Percentiles rank a stretch among this genome's conserved stretches.
Evolutionary conservation across 108 stramenopile species (phyloP).

Genomic region (Nitzschia putrida): DNA sequence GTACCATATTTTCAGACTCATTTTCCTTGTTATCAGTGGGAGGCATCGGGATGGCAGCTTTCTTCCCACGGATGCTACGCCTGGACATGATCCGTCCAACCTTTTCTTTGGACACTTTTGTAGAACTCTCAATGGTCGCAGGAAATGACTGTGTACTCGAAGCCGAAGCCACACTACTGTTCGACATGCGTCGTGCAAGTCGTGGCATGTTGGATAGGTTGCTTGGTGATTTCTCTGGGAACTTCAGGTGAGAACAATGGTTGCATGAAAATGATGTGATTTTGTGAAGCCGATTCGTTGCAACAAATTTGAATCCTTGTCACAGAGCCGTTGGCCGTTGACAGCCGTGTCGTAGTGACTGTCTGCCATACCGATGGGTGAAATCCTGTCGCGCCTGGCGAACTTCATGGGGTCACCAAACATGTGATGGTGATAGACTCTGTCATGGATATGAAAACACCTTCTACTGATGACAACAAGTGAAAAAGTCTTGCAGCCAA

Average conservation of each 20-base stretch:
- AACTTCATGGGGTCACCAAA: too few relatives aligned
- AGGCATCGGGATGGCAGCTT: neutral
- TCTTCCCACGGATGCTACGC: neutral
- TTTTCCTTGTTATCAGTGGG: conserved; percentile 18
- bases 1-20: conserved; percentile 1
- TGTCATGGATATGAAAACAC: too few relatives aligned
- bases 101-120: conserved; percentile 12
- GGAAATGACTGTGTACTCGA: conserved; percentile 11
- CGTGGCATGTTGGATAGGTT: conserved; percentile 2
- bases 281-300: too few relatives aligned
- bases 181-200: conserved; percentile 16
- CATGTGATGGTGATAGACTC: too few relatives aligned
- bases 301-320: too few relatives aligned
- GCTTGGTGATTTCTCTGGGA: neutral
- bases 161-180: conserved; percentile 17
- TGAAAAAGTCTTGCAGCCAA: too few relatives aligned
- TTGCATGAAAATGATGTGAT: neutral
- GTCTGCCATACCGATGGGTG: too few relatives aligned
- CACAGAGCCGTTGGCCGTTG: too few relatives aligned
- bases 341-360: too few relatives aligned
- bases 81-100: conserved; percentile 4
- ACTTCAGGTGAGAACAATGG: neutral
- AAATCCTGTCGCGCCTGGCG: too few relatives aligned
- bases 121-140: conserved; percentile 10
- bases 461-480: too few relatives aligned